These are phyloP conservation scores for Penicillium palitans DNA, from an alignment of 2,329 filamentous ascomycete species.

Conservation along the genomic window DNA sequence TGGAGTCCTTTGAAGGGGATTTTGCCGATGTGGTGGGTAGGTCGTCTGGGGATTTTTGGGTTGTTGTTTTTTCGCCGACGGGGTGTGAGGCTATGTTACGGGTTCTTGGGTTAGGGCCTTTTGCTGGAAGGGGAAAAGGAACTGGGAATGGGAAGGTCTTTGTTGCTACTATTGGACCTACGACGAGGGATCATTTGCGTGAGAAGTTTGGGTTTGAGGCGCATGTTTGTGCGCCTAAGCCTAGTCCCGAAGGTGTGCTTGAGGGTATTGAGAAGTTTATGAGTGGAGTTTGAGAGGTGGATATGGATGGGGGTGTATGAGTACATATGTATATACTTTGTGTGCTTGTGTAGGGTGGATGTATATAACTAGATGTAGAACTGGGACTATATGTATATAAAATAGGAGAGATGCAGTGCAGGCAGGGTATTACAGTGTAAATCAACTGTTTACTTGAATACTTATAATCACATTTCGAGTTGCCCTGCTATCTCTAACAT, in stretches of 20 bases:
- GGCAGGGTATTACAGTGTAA: not conserved
- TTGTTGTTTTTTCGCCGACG: constrained; percentile 59
- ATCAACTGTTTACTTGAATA: not conserved
- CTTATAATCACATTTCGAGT: constrained; percentile 12
- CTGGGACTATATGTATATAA: not conserved
- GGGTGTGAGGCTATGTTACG: constrained; percentile 62
- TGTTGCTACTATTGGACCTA: constrained; percentile 89
- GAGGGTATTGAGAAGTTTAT: constrained; percentile 63
- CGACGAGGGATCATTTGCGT: constrained; percentile 73
- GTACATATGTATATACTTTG: too few species aligned
- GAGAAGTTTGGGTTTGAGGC: constrained; percentile 45
- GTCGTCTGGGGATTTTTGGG: constrained; percentile 31
- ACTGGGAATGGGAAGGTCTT: constrained; percentile 43
- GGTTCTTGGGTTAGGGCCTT: constrained; percentile 48
- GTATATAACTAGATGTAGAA: constrained; percentile 1
- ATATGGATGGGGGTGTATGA: too few species aligned
- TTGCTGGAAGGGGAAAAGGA: not conserved
- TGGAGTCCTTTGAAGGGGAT: constrained; percentile 71
- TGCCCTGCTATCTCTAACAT: constrained; percentile 16
- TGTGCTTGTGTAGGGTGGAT: not conserved
- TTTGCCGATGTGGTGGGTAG: constrained; percentile 57
- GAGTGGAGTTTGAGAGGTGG: constrained; percentile 6
- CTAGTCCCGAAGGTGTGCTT: constrained; percentile 76
- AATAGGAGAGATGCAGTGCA: not conserved
- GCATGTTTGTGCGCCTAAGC: constrained; percentile 70